Conservation (phyloP, 768 basidiomycete species). For the Suillus occidentalis region DNA sequence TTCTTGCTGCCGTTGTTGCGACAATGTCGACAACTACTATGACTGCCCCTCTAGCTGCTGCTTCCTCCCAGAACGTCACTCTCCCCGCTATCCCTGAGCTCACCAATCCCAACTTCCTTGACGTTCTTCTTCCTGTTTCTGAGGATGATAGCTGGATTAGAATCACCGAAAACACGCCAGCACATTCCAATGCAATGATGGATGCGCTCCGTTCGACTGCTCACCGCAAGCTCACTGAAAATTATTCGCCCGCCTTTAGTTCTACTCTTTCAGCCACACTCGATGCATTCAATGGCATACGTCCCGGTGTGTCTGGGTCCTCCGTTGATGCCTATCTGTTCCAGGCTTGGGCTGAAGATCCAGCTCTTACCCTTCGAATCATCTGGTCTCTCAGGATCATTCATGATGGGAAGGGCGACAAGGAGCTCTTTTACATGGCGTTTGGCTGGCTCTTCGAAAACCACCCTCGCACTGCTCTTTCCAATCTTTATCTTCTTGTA, state of each 20-base stretch:
- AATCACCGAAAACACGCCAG: not conserved
- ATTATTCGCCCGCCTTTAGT: constrained; percentile 48
- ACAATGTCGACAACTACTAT: constrained; percentile 6
- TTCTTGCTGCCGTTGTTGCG: not conserved
- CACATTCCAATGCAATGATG: constrained; percentile 50
- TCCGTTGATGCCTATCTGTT: constrained; percentile 39
- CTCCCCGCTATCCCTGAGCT: constrained; percentile 62
- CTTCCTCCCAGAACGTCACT: constrained; percentile 45
- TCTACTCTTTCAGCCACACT: constrained; percentile 54
- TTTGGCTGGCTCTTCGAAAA: constrained; percentile 70
- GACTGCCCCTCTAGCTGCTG: constrained; percentile 14
- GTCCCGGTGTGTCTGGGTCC: constrained; percentile 17
- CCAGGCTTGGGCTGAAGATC: constrained; percentile 59
- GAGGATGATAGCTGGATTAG: not conserved
- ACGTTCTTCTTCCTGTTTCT: constrained; percentile 49
- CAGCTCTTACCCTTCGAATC: constrained; percentile 56
- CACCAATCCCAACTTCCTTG: constrained; percentile 53
- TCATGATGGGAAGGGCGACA: constrained; percentile 65
- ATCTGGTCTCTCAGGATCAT: constrained; percentile 73
- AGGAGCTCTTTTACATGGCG: constrained; percentile 60
- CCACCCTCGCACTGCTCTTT: constrained; percentile 69
- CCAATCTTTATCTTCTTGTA: constrained; percentile 55
- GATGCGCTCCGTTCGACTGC: constrained; percentile 45
- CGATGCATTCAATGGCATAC: constrained; percentile 56
- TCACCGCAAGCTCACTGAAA: constrained; percentile 49